phyloP scores from a whole-genome alignment of 345 rosid species.

The Angophora floribunda region DNA sequence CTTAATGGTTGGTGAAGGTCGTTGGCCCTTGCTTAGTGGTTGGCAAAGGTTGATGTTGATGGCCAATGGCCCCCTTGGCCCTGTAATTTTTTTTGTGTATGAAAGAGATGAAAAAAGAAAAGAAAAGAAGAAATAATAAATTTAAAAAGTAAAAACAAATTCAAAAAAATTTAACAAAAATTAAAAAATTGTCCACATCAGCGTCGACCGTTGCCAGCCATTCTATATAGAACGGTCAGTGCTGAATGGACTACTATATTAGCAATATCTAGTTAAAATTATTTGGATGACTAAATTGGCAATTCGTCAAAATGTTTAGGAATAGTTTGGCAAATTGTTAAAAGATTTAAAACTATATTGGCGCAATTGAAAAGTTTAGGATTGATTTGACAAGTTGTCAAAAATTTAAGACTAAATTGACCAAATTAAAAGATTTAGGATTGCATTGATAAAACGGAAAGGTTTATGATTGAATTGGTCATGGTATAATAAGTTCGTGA shows the following conservation, averaged over 20 bases:
- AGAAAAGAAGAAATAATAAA: too few relatives aligned
- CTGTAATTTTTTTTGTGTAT: too few relatives aligned
- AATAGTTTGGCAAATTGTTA: neutral
- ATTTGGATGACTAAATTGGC: neutral
- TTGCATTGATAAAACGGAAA: fast-evolving
- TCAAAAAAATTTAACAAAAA: too few relatives aligned
- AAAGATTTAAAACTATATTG: too few relatives aligned
- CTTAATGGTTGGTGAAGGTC: fast-evolving
- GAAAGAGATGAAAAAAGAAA: too few relatives aligned
- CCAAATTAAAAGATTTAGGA: too few relatives aligned
- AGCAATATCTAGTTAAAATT: neutral
- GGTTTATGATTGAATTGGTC: fast-evolving
- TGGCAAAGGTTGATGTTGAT: too few relatives aligned
- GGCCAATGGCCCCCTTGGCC: neutral
- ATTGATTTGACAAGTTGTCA: neutral
- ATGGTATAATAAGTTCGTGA: fast-evolving
- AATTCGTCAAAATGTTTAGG: too few relatives aligned
- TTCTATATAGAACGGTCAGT: fast-evolving
- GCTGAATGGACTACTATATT: fast-evolving
- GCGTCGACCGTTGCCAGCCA: fast-evolving
- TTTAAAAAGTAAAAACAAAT: too few relatives aligned
- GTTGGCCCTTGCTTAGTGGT: neutral
- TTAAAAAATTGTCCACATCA: fast-evolving
- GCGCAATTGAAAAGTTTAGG: neutral
- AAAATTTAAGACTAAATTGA: too few relatives aligned